Base-by-base conservation (phyloP, 495 filamentous ascomycete species). In the Trichoderma parareesei region DNA sequence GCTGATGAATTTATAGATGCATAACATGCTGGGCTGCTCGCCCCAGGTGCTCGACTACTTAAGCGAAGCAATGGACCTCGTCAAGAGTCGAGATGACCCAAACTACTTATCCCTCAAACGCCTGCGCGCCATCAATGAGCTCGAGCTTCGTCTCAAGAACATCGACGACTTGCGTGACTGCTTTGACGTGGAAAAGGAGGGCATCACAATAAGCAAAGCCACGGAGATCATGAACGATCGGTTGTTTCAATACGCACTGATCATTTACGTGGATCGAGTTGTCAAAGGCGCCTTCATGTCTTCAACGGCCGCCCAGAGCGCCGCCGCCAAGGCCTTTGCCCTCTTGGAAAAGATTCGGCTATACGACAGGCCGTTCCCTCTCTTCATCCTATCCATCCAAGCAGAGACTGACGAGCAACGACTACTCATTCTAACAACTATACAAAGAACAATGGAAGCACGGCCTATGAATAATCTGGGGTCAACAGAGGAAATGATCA, bases 241-340 rank as follows among this genome's bases (percentile, higher is more conserved):
- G 48, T 2, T 70, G 20, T 70, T 67, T 43, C 64, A 67, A 38
- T 60, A 65, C 10, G 62, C 69, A 0, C 38, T 64, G 6, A 33
- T 65, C 57, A 65, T 70, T 38, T 70, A 70, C 61, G 63, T 70
- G 3, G 43, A 63, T 48, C 67, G 69, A 66, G 61, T 65, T 35
- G 69, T 64, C 14, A 53, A 57, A 27, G 55, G 63, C 16, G 53
- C 53, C 49, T 60, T 7, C 65, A 65, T 4, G 60, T 38, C 37
- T 35, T 38, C 35, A 40, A 53, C 42, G 18, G 46, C 53, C 33
- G 1, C 41, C 20, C 5, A 64, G 63, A 42, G 10, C 38, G 13
- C 46, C 65, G 13, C 65, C 67, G 14, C 10, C 38, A 49, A 67
- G n/a, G 67, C 65, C 5, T 66, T 61, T 38, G 4, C 10, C 5